Evolutionary conservation across 129 eudicot species (phyloP).

Genomic region (Cynara cardunculus): DNA sequence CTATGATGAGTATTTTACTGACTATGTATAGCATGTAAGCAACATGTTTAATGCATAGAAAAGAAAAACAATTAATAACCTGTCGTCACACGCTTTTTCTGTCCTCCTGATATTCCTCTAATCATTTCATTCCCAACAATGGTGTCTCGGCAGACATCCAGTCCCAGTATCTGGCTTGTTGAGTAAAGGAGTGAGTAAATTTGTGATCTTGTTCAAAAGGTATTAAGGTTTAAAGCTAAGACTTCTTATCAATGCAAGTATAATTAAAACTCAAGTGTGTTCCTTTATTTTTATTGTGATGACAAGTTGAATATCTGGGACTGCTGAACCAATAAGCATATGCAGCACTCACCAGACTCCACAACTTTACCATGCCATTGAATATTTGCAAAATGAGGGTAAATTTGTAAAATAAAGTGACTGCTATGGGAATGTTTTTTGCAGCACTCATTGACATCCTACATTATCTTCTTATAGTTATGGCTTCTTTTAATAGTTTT

Average conservation of each 20-base stretch:
- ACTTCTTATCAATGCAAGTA: too few species aligned
- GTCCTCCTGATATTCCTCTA: conserved; percentile 92
- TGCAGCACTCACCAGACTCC: too few species aligned
- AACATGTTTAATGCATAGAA: neutral
- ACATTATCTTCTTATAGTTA: neutral
- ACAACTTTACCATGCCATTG: too few species aligned
- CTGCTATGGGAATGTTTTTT: too few species aligned
- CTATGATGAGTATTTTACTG: neutral
- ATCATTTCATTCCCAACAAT: conserved; percentile 80
- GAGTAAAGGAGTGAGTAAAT: neutral
- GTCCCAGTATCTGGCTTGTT: conserved; percentile 42
- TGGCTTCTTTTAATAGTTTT: neutral
- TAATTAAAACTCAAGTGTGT: too few species aligned
- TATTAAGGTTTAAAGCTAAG: too few species aligned
- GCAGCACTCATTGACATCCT: too few species aligned
- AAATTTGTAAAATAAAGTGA: too few species aligned
- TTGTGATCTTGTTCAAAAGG: neutral
- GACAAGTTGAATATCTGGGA: too few species aligned
- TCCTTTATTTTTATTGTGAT: too few species aligned
- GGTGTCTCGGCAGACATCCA: conserved; percentile 79
- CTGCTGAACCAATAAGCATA: too few species aligned
- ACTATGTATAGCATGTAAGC: neutral
- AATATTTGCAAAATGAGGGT: too few species aligned
- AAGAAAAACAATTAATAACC: neutral
- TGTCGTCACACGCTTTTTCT: conserved; percentile 83